Evolutionary conservation across 768 basidiomycete species (phyloP).

Genomic region (Suillus weaverae): DNA sequence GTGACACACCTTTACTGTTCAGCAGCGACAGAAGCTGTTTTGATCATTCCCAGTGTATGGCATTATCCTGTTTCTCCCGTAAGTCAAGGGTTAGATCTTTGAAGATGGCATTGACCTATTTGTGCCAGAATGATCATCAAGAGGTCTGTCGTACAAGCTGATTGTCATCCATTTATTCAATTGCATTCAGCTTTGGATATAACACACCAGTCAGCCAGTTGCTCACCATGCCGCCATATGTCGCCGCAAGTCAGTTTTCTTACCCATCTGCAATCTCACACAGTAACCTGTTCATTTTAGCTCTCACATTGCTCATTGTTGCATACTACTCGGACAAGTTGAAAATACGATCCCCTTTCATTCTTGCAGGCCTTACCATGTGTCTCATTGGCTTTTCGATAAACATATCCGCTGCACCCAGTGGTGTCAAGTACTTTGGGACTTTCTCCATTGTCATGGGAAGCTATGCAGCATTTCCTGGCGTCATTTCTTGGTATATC

Average conservation of each 20-base stretch:
- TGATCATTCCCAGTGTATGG: slow-evolving; percentile 51
- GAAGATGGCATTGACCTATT: neutral
- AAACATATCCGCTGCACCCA: slow-evolving; percentile 52
- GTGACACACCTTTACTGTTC: slow-evolving; percentile 24
- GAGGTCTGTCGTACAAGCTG: neutral
- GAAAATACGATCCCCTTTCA: slow-evolving; percentile 57
- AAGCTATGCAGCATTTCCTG: slow-evolving; percentile 60
- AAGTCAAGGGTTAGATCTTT: slow-evolving; percentile 27
- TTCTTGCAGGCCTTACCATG: slow-evolving; percentile 49
- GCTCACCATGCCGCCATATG: slow-evolving; percentile 64
- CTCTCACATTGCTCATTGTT: slow-evolving; percentile 48
- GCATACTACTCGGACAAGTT: slow-evolving; percentile 57
- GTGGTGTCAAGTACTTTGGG: slow-evolving; percentile 66
- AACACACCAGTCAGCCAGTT: slow-evolving; percentile 54
- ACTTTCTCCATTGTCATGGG: slow-evolving; percentile 67
- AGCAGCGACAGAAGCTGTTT: neutral
- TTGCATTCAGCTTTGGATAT: slow-evolving; percentile 51
- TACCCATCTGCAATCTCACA: neutral
- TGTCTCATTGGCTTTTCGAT: slow-evolving; percentile 58
- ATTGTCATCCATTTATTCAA: slow-evolving; percentile 10
- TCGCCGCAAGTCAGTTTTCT: slow-evolving; percentile 53
- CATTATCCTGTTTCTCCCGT: slow-evolving; percentile 72
- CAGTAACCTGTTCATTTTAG: slow-evolving; percentile 28
- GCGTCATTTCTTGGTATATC: slow-evolving; percentile 58
- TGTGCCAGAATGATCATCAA: slow-evolving; percentile 12